phyloP scores from a whole-genome alignment of 768 basidiomycete genomes.

The Tephrocybe sp. region DNA sequence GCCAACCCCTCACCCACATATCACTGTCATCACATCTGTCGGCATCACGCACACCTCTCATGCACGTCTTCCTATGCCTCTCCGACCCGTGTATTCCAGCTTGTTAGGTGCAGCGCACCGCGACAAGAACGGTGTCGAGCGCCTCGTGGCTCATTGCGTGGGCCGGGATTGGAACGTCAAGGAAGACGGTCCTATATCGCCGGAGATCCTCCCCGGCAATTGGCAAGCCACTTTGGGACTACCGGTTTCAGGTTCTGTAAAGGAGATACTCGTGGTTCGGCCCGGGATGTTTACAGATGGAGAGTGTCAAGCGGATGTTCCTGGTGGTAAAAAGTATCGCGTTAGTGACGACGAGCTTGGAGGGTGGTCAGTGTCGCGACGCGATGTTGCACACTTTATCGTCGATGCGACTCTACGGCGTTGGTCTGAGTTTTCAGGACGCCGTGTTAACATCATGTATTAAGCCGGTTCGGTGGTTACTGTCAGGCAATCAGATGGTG shows the following conservation, averaged over 20 bases:
- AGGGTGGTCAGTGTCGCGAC: slow-evolving; percentile 55
- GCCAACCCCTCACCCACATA: slow-evolving; percentile 40
- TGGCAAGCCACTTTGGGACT: slow-evolving; percentile 45
- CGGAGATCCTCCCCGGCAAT: slow-evolving; percentile 37
- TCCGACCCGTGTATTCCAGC: slow-evolving; percentile 50
- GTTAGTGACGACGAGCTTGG: slow-evolving; percentile 41
- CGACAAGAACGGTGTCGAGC: slow-evolving; percentile 65
- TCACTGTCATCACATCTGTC: slow-evolving; percentile 51
- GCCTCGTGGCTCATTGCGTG: slow-evolving; percentile 43
- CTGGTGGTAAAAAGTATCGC: slow-evolving; percentile 27
- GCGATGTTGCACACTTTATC: slow-evolving; percentile 67
- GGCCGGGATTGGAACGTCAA: slow-evolving; percentile 50
- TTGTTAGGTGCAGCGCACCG: slow-evolving; percentile 45
- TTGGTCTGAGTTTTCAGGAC: slow-evolving; percentile 56
- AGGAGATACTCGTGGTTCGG: slow-evolving; percentile 49
- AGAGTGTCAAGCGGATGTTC: slow-evolving; percentile 38
- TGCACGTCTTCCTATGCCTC: slow-evolving; percentile 41
- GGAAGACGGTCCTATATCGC: slow-evolving; percentile 36
- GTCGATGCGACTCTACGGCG: slow-evolving; percentile 43
- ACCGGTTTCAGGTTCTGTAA: slow-evolving; percentile 43
- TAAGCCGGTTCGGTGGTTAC: too few relatives aligned
- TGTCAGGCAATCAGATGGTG: too few relatives aligned
- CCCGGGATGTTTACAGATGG: slow-evolving; percentile 64
- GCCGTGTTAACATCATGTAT: slow-evolving; percentile 39
- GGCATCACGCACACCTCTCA: slow-evolving; percentile 52